Conservation (phyloP, 2,329 filamentous ascomycete species). For the Talaromyces verruculosus region DNA sequence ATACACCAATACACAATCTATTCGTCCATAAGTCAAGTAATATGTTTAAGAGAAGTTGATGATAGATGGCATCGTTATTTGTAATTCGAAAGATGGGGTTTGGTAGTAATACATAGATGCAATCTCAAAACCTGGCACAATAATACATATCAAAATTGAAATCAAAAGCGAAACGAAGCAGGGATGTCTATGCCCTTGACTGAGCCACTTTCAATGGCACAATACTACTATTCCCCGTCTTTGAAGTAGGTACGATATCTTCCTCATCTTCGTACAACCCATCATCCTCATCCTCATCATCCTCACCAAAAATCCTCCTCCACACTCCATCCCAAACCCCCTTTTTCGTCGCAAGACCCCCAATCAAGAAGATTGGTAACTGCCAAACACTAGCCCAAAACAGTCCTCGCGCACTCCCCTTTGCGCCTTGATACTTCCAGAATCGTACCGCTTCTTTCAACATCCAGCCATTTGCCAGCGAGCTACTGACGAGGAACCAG, state of each 20-base stretch:
- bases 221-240: slow-evolving; percentile 2
- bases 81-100: background rate
- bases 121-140: background rate
- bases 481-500: slow-evolving; percentile 77
- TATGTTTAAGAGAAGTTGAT: background rate
- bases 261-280: slow-evolving; percentile 47
- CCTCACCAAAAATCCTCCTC: slow-evolving; percentile 62
- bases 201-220: background rate
- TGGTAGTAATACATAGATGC: slow-evolving; percentile 9
- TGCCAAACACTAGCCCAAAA: slow-evolving; percentile 99
- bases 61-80: background rate
- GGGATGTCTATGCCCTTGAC: slow-evolving; percentile 6
- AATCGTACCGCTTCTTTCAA: slow-evolving; percentile 75
- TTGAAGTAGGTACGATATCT: background rate
- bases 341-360: slow-evolving; percentile 91
- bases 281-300: slow-evolving; percentile 58
- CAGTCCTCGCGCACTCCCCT: slow-evolving; percentile 75
- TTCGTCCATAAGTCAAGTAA: too few relatives aligned
- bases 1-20: background rate
- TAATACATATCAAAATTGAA: background rate
- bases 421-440: slow-evolving; percentile 73
- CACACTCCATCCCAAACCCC: slow-evolving; percentile 85
- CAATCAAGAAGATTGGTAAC: slow-evolving; percentile 80
- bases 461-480: slow-evolving; percentile 84
- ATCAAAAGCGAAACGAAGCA: background rate